Percentiles rank a stretch among this genome's conserved stretches.
Conservation (phyloP, 1,284 basidiomycete species). For the Naganishia cerealis region DNA sequence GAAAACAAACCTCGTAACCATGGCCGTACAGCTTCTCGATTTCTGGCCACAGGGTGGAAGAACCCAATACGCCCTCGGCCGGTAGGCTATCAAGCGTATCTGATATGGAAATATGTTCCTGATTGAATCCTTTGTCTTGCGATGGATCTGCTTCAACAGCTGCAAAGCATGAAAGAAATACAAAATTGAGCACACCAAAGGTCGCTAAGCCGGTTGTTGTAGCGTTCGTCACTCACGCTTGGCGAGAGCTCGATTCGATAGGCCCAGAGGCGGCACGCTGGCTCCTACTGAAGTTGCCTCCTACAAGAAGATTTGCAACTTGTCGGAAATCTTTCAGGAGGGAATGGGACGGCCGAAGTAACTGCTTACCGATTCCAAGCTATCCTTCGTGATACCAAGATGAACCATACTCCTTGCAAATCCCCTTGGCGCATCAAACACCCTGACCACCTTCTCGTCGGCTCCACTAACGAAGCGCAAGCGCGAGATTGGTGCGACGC, state of each 20-base stretch:
- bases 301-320: slow-evolving; percentile 36
- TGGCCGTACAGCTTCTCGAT: slow-evolving; percentile 96
- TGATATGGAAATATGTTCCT: slow-evolving; percentile 51
- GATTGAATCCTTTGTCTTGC: slow-evolving; percentile 41
- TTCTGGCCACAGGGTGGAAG: slow-evolving; percentile 92
- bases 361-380: slow-evolving; percentile 35
- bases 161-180: background rate
- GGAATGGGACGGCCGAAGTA: background rate
- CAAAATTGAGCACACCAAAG: background rate
- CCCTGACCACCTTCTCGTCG: slow-evolving; percentile 86
- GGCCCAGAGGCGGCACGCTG: slow-evolving; percentile 70
- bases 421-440: slow-evolving; percentile 80
- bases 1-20: slow-evolving; percentile 76
- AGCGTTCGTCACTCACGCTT: slow-evolving; percentile 62
- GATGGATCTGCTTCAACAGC: slow-evolving; percentile 28
- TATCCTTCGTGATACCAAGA: slow-evolving; percentile 47
- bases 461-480: slow-evolving; percentile 80
- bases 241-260: slow-evolving; percentile 74
- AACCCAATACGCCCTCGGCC: slow-evolving; percentile 65
- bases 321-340: background rate
- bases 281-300: slow-evolving; percentile 62
- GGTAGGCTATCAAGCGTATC: slow-evolving; percentile 54
- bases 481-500: slow-evolving; percentile 70
- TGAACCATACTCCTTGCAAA: slow-evolving; percentile 67
- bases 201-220: background rate